These are phyloP conservation scores for Botrytis sinoallii DNA, from an alignment of 2,329 filamentous ascomycete species.

Conservation along the genomic window DNA sequence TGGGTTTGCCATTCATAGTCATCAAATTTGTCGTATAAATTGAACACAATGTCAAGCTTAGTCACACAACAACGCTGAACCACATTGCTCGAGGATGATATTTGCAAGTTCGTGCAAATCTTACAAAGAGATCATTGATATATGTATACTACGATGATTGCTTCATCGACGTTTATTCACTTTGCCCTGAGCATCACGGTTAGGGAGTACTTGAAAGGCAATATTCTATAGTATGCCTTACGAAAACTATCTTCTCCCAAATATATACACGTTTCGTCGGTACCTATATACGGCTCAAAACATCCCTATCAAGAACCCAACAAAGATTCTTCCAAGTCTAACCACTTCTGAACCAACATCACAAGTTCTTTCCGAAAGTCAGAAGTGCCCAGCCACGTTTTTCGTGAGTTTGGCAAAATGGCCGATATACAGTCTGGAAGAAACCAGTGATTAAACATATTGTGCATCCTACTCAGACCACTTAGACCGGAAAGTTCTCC, in stretches of 20 bases:
- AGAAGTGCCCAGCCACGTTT: neutral
- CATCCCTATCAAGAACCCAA: neutral
- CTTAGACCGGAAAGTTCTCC: neutral
- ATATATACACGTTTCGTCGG: neutral
- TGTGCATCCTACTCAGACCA: neutral
- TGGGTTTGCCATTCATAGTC: neutral
- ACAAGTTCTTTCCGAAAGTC: slow-evolving; percentile 1
- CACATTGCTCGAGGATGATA: neutral
- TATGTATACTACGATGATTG: neutral
- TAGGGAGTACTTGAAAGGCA: neutral
- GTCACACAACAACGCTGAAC: neutral
- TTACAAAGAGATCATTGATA: neutral
- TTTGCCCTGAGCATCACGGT: neutral
- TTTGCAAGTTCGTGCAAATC: neutral
- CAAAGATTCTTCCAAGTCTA: slow-evolving; percentile 10
- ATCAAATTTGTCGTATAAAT: neutral
- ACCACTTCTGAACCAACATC: slow-evolving; percentile 7
- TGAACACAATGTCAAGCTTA: neutral
- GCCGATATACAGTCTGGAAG: neutral
- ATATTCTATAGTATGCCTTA: neutral
- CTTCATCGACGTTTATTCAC: neutral
- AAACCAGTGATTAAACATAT: neutral
- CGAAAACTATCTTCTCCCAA: neutral
- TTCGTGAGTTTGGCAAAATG: neutral
- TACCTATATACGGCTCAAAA: neutral